Percentiles rank a stretch among this genome's conserved stretches.
Conservation (phyloP, 2,329 filamentous ascomycete species). For the Calonectria pseudoturangicola region DNA sequence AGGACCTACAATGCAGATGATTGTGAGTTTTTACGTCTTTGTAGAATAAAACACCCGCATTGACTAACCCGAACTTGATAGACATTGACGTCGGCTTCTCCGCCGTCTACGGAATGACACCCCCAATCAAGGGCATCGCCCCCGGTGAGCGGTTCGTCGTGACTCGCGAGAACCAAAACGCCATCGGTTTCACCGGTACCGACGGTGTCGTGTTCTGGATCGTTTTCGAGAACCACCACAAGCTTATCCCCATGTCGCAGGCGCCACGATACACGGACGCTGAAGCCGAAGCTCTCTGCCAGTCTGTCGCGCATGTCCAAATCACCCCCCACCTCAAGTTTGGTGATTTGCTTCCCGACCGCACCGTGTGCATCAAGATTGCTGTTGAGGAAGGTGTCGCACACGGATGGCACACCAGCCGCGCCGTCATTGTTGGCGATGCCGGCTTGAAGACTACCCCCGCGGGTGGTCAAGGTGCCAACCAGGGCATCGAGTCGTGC, state of each 20-base stretch:
- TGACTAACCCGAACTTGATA: neutral
- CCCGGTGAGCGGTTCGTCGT: conserved; percentile 17
- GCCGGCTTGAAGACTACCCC: conserved; percentile 20
- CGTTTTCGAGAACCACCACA: conserved; percentile 22
- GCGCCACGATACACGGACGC: conserved; percentile 6
- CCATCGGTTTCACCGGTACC: conserved; percentile 17
- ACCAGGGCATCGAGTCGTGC: conserved; percentile 20
- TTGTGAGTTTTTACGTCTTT: neutral
- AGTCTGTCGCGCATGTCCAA: conserved; percentile 20
- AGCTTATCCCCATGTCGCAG: conserved; percentile 6
- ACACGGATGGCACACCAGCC: conserved; percentile 10
- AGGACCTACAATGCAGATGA: conserved; percentile 16
- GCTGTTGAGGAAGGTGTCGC: conserved; percentile 13
- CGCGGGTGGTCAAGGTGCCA: conserved; percentile 14
- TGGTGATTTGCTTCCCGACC: conserved; percentile 19
- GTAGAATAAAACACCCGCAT: neutral
- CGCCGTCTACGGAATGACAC: conserved; percentile 17
- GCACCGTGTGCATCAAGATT: conserved; percentile 25
- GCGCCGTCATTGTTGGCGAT: conserved; percentile 15
- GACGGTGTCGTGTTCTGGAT: conserved; percentile 24
- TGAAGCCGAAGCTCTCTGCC: conserved; percentile 10
- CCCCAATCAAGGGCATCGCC: conserved; percentile 15
- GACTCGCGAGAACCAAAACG: conserved; percentile 19
- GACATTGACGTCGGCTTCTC: conserved; percentile 17
- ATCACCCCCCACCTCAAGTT: conserved; percentile 23